Conservation (phyloP, 2,329 filamentous ascomycete species). For the Talaromyces sp. region DNA sequence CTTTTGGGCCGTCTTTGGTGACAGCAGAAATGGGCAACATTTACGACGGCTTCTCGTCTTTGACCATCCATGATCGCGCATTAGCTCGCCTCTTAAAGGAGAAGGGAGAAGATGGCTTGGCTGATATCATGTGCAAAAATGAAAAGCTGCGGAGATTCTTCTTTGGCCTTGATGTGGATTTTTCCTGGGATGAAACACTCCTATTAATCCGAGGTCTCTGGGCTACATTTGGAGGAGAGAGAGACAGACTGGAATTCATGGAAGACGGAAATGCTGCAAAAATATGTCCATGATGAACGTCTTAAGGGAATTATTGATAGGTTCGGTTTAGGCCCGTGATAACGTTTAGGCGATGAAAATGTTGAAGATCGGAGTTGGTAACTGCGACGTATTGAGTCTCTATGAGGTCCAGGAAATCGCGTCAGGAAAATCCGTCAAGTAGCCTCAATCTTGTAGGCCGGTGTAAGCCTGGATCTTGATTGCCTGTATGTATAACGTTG, state of each 20-base stretch:
- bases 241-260: background rate
- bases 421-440: too few species aligned
- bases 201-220: background rate
- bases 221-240: background rate
- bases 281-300: background rate
- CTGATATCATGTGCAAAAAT: background rate
- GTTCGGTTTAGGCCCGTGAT: background rate
- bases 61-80: background rate
- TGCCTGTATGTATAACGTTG: too few species aligned
- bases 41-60: too few species aligned
- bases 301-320: background rate
- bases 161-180: background rate
- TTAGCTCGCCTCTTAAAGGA: background rate
- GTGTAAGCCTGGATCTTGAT: too few species aligned
- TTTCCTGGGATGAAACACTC: background rate
- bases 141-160: background rate
- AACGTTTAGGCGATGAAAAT: too few species aligned
- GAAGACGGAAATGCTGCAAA: background rate
- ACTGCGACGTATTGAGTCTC: too few species aligned
- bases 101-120: background rate
- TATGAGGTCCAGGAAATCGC: too few species aligned
- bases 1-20: too few species aligned
- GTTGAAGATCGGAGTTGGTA: too few species aligned
- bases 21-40: too few species aligned
- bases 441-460: too few species aligned